phyloP scores from a whole-genome alignment of 208 protist genomes.

The Strigomonas culicis region DNA sequence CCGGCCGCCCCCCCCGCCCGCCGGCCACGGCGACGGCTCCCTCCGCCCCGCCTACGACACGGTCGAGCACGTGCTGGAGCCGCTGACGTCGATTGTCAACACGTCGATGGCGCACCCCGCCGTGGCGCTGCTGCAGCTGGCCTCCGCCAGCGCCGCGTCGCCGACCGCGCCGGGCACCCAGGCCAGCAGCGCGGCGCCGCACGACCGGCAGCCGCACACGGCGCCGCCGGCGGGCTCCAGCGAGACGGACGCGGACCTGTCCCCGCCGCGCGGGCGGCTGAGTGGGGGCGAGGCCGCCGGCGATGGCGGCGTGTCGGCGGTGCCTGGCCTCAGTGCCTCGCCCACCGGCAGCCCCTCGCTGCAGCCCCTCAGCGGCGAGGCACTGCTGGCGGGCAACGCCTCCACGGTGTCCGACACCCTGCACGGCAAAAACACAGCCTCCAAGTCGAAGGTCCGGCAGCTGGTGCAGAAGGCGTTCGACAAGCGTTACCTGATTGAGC shows the following conservation, averaged over 20 bases:
- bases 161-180: neutral
- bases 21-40: neutral
- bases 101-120: constrained; percentile 37
- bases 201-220: constrained; percentile 1
- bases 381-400: neutral
- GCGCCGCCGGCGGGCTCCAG: neutral
- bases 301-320: neutral
- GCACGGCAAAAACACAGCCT: neutral
- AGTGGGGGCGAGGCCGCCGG: neutral
- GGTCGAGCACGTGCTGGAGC: neutral
- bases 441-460: neutral
- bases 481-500: constrained; percentile 59
- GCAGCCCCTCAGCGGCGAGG: neutral
- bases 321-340: neutral
- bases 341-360: neutral
- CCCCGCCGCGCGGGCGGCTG: neutral
- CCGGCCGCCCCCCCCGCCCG: neutral
- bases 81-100: constrained; percentile 31
- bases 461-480: constrained; percentile 39
- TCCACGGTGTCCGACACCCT: neutral
- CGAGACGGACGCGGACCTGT: neutral
- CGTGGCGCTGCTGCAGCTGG: constrained; percentile 23
- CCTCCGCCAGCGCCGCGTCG: constrained; percentile 13
- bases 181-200: constrained; percentile 7
- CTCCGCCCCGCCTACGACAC: neutral